Evolutionary conservation across 139 green algal genomes (phyloP).

Genomic region (Coelastrella sp.): DNA sequence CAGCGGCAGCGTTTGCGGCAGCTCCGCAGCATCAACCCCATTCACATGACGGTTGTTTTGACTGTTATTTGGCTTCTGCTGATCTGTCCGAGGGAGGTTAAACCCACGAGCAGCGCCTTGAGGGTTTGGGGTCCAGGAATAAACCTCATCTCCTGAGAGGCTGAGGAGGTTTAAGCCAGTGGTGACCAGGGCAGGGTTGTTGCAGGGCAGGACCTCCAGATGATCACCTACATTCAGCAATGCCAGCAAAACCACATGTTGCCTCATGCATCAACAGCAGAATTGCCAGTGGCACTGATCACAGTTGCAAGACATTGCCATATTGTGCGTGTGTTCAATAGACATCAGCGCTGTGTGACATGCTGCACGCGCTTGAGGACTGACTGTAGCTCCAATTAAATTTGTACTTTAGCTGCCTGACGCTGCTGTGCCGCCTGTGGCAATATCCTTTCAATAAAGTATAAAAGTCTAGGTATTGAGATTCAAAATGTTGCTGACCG

Average conservation of each 20-base stretch:
- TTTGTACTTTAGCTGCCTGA: no score
- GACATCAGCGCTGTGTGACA: no score
- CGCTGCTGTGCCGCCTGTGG: no score
- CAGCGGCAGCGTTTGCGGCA: neutral
- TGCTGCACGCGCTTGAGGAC: no score
- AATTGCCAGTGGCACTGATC: no score
- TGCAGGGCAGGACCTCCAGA: constrained; percentile 43
- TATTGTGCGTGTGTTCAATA: no score
- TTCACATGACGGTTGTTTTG: neutral
- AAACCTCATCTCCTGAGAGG: neutral
- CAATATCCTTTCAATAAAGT: no score
- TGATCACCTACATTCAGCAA: constrained; percentile 35
- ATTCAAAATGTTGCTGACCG: no score
- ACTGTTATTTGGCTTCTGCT: neutral
- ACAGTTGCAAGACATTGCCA: no score
- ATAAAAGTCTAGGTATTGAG: no score
- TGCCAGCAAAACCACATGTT: neutral
- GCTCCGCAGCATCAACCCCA: neutral
- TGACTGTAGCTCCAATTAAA: no score
- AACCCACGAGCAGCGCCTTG: constrained; percentile 14
- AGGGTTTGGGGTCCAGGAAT: neutral
- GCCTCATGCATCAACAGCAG: no score
- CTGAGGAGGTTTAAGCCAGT: constrained; percentile 12
- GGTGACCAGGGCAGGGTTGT: constrained; percentile 21
- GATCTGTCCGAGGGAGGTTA: neutral